Evolutionary conservation across 257 asterid species (phyloP).

Genomic region (Anisodus tanguticus): DNA sequence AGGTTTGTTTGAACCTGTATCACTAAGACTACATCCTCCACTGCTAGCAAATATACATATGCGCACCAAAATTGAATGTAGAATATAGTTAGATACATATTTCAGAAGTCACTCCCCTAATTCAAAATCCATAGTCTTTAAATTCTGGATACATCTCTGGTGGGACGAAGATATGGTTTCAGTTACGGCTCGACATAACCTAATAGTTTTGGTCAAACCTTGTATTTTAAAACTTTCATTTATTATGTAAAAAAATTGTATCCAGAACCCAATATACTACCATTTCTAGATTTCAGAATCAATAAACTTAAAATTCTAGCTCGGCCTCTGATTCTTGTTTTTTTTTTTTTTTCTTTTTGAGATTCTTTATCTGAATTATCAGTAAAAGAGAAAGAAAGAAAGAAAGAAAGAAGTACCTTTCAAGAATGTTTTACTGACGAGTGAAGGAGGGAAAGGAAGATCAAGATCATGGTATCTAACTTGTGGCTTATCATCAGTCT

Average conservation of each 20-base stretch:
- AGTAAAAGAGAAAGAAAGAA: neutral
- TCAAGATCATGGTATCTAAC: constrained; percentile 57
- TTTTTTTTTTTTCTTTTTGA: neutral
- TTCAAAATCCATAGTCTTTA: neutral
- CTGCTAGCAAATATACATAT: neutral
- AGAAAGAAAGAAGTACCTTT: constrained; percentile 48
- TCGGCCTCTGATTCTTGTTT: neutral
- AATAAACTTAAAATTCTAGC: no score
- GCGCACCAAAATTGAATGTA: neutral
- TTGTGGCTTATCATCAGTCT: constrained; percentile 42
- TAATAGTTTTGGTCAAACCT: no score
- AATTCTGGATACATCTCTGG: neutral
- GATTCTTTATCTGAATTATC: neutral
- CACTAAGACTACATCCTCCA: neutral
- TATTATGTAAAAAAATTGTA: no score
- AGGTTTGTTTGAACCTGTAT: neutral
- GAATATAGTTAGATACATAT: neutral
- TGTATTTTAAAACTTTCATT: no score
- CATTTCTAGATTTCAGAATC: no score
- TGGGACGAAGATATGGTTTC: no score
- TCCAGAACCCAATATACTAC: no score
- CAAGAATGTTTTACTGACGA: constrained; percentile 66
- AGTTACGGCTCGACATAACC: no score
- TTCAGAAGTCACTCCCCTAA: neutral
- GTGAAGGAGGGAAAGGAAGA: constrained; percentile 72